These are phyloP conservation scores for Epichloe hybrida DNA, from an alignment of 2,329 filamentous ascomycete species.

Conservation along the genomic window DNA sequence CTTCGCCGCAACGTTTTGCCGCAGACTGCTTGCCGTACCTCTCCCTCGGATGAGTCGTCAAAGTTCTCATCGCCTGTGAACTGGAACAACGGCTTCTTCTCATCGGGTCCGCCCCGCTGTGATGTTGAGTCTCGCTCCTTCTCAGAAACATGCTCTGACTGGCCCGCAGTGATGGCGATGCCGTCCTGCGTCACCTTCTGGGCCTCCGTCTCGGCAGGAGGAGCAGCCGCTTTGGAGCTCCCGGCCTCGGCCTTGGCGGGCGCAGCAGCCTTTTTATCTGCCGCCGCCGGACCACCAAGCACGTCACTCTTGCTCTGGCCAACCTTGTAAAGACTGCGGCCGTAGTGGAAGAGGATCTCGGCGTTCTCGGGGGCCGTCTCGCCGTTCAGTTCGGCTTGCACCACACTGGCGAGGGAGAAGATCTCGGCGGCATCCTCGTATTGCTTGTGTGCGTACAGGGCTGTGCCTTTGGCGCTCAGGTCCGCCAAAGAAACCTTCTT, in stretches of 20 bases:
- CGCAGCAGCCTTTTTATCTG: conserved; percentile 31
- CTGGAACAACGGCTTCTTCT: conserved; percentile 72
- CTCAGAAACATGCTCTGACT: conserved; percentile 26
- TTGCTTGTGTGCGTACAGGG: conserved; percentile 80
- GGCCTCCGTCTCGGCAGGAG: conserved; percentile 24
- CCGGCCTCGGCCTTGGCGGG: conserved; percentile 22
- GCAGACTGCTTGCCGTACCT: conserved; percentile 25
- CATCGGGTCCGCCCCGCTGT: conserved; percentile 18
- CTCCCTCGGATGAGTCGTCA: conserved; percentile 67
- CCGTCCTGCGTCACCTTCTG: conserved; percentile 33
- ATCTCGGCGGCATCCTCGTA: conserved; percentile 75
- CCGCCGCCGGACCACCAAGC: conserved; percentile 63
- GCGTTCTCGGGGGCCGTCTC: conserved; percentile 82
- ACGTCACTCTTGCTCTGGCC: conserved; percentile 92
- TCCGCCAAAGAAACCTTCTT: conserved; percentile 58
- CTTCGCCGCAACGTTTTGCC: not conserved
- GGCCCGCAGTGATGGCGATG: conserved; percentile 28
- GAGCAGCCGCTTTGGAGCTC: conserved; percentile 23
- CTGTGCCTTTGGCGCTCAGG: conserved; percentile 65
- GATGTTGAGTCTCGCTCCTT: conserved; percentile 21
- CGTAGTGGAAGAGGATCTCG: conserved; percentile 88
- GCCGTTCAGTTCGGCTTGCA: conserved; percentile 84
- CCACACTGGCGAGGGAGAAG: conserved; percentile 76
- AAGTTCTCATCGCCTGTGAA: conserved; percentile 93
- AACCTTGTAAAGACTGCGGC: conserved; percentile 84